These are phyloP conservation scores for Pseudevernia furfuracea DNA, from an alignment of 495 filamentous ascomycete genomes.

Conservation along the genomic window DNA sequence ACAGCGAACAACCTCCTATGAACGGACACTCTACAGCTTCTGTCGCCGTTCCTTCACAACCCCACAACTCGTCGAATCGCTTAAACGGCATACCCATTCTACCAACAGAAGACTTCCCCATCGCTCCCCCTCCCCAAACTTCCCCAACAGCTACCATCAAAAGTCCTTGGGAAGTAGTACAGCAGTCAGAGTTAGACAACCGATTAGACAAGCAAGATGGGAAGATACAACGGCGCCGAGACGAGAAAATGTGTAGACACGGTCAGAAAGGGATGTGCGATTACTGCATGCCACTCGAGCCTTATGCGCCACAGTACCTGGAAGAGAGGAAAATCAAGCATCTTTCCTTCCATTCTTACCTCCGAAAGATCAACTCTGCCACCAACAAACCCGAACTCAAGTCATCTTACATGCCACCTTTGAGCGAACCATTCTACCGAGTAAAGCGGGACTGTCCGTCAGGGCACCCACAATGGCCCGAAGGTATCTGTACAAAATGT, in stretches of 20 bases:
- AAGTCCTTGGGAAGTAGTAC: slow-evolving; percentile 88
- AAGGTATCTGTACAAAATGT: slow-evolving; percentile 98
- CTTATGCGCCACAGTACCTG: slow-evolving; percentile 80
- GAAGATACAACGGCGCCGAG: slow-evolving; percentile 72
- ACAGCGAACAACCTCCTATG: slow-evolving; percentile 46
- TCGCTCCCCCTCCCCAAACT: slow-evolving; percentile 48
- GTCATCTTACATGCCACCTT: slow-evolving; percentile 89
- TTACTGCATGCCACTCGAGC: slow-evolving; percentile 97
- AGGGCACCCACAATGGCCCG: slow-evolving; percentile 87
- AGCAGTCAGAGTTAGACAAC: slow-evolving; percentile 81
- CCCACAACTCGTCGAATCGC: slow-evolving; percentile 44
- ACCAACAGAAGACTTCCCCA: slow-evolving; percentile 57
- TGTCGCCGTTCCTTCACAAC: slow-evolving; percentile 26
- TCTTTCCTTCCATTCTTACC: slow-evolving; percentile 87
- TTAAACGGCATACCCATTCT: slow-evolving; percentile 75
- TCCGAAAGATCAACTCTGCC: slow-evolving; percentile 87
- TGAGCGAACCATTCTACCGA: slow-evolving; percentile 88
- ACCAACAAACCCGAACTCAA: slow-evolving; percentile 92
- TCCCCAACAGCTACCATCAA: slow-evolving; percentile 58
- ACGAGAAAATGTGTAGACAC: slow-evolving; percentile 88
- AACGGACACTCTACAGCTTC: slow-evolving; percentile 44
- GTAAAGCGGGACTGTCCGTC: slow-evolving; percentile 85
- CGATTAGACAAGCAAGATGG: slow-evolving; percentile 81
- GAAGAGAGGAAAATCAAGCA: slow-evolving; percentile 97
- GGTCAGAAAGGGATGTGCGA: slow-evolving; percentile 98